Evolutionary conservation across 805 yeast species (phyloP), one percentile per base, ranked within the genome.

Genomic region (Ogataea paraovalis): DNA sequence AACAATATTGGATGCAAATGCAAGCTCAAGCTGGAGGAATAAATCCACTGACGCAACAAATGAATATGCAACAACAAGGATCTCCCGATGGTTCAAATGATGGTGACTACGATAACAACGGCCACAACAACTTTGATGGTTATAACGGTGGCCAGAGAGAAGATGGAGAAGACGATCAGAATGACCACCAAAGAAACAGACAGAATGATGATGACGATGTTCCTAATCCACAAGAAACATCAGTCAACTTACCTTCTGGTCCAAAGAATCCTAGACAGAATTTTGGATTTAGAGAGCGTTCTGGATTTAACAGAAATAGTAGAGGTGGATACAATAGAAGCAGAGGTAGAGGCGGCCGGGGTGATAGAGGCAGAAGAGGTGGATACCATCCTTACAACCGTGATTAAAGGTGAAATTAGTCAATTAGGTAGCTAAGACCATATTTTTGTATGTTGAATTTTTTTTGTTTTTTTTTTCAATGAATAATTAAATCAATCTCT

Each of bases 211-310:
- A 64, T 18, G 69, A 66, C 34, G 64, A 57, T 32, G 70, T 66
- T 40, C 69, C 67, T 22, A 66, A 65, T 42, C 70, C 70, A 20
- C 70, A 66, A 52, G 69, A 66, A 46, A 59, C 59, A 45, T 43
- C 48, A 18, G 41, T 56, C 21, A 57, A 54, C 34, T 49, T 65
- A 28, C 71, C 70, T 25, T 61, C 68, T 13, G 71, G 71, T 10
- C 70, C 70, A 21, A 64, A 63, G 41, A 57, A 58, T 34, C 38
- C 38, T 5, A 34, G 38, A 34, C 19, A 18, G 9, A 34, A 18
- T 12, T 34, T 34, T 18, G 21, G 38, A 18, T n/a, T 16, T 12
- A 34, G 38, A 10, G 38, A 34, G 6, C 19, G 38, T 16, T n/a
- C 19, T 23, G 54, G 59, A 4, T 48, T 60, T 43, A 30, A 30